A percentile compares a stretch with the other conserved stretches of the same genome.
These are phyloP conservation scores for Verticillium nubilum DNA, from an alignment of 2,329 filamentous ascomycete species.

Conservation along the genomic window DNA sequence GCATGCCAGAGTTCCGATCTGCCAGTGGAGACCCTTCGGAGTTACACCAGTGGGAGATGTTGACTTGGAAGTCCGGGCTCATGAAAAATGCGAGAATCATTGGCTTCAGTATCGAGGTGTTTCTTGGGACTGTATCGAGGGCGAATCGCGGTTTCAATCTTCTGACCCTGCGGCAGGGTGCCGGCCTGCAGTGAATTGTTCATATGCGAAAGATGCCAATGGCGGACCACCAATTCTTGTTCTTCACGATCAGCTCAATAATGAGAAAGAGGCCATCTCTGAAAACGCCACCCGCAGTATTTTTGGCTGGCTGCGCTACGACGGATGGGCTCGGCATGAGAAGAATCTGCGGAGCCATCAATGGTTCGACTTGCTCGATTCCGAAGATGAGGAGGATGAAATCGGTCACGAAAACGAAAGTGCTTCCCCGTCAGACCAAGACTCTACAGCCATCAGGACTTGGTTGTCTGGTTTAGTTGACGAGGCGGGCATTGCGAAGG, in stretches of 20 bases:
- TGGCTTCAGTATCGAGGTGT: constrained; percentile 16
- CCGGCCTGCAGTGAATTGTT: not conserved
- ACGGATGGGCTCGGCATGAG: constrained; percentile 17
- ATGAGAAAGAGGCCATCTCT: constrained; percentile 14
- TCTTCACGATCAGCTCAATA: constrained; percentile 8
- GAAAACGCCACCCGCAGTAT: constrained; percentile 22
- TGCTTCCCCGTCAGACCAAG: not conserved
- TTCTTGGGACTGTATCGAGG: constrained; percentile 12
- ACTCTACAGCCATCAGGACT: not conserved
- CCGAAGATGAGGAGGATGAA: constrained; percentile 14
- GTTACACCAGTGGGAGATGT: constrained; percentile 17
- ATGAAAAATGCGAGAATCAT: constrained; percentile 18
- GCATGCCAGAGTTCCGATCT: constrained; percentile 16
- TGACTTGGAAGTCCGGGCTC: constrained; percentile 20
- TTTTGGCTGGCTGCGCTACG: constrained; percentile 20
- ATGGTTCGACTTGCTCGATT: constrained; percentile 17
- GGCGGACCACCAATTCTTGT: not conserved
- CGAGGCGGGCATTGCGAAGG: not conserved
- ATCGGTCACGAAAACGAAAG: not conserved
- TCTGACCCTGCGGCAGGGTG: not conserved
- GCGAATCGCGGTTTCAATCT: not conserved
- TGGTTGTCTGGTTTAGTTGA: not conserved
- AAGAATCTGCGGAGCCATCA: constrained; percentile 15
- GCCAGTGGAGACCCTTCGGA: constrained; percentile 24
- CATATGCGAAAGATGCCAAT: not conserved